Evolutionary conservation across 192 early-diverging fungal genomes (phyloP), one percentile per base, ranked within the genome.

Genomic region (Coemansia sp.): DNA sequence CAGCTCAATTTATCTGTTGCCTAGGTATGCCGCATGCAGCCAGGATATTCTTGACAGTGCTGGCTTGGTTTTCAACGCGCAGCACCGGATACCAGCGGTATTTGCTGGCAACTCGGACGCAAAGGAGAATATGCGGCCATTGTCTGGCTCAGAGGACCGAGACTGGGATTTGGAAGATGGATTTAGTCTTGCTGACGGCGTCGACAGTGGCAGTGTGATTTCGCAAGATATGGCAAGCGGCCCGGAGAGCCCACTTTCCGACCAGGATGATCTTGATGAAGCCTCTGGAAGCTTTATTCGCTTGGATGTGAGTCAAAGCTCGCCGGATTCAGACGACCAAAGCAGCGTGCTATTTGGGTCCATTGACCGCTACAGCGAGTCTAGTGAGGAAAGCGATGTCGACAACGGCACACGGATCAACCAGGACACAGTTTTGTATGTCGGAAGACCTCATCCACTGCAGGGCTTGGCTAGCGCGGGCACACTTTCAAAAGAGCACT

Each of bases 391-490:
- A 9, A 54, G 50, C 22, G 70, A 67, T 51, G 45, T 19, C 8
- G 73, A 75, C 1, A 49, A 69, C 25, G 55, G 47, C 39, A n/a
- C 48, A 35, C 29, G 64, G 63, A 41, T 29, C 15, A 59, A 38
- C 41, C 76, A 73, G 62, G 76, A 79, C 51, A 74, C 68, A 17
- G 70, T 79, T 39, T 39, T 79, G 64, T 79, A 70, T 61, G 55
- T 64, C 21, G 76, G 76, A 19, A 79, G 68, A 45, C 64, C 64
- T 1, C 63, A 55, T 6, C 64, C 66, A 11, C 17, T 19, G 43
- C 57, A 59, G 38, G 45, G 35, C 35, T 17, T 7, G 6, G n/a
- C 56, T 22, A 5, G 35, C 32, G 21, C n/a, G n/a, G 7, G 21
- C 1, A 14, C 29, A 5, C 9, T 47, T 23, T 37, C 9, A 5